These are phyloP conservation scores for Purshia tridentata DNA, from an alignment of 306 rosid species.

Conservation along the genomic window DNA sequence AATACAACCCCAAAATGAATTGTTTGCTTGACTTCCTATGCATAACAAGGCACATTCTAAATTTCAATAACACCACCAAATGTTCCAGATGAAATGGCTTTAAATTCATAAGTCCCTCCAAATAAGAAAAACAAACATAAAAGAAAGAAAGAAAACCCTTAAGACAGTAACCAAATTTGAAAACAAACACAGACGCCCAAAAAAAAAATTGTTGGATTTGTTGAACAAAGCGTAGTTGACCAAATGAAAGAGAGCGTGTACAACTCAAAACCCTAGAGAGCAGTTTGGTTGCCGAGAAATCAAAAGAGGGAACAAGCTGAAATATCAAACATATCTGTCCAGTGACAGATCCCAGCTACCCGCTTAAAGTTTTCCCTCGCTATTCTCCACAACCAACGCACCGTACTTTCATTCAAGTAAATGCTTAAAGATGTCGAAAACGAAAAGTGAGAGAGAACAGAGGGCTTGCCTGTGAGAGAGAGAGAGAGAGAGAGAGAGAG, in stretches of 20 bases:
- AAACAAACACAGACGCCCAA: not conserved
- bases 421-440: not conserved
- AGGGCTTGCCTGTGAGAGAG: constrained; percentile 36
- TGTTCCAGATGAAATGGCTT: not conserved
- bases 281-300: constrained; percentile 13
- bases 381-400: constrained; percentile 8
- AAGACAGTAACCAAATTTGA: no score
- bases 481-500: constrained; percentile 11
- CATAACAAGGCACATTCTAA: not conserved
- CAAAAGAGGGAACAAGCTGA: not conserved
- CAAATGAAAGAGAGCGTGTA: not conserved
- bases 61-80: not conserved
- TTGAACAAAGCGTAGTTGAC: not conserved
- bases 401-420: not conserved
- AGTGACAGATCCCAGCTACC: constrained; percentile 19
- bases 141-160: no score
- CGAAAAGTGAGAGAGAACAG: constrained; percentile 17
- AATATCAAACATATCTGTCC: not conserved
- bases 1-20: not conserved
- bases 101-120: not conserved
- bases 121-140: not conserved
- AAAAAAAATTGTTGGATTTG: not conserved
- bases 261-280: constrained; percentile 31
- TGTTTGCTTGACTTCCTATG: not conserved
- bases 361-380: not conserved